Conservation (phyloP, 257 asterid genomes). For the Solanum rostratum region DNA sequence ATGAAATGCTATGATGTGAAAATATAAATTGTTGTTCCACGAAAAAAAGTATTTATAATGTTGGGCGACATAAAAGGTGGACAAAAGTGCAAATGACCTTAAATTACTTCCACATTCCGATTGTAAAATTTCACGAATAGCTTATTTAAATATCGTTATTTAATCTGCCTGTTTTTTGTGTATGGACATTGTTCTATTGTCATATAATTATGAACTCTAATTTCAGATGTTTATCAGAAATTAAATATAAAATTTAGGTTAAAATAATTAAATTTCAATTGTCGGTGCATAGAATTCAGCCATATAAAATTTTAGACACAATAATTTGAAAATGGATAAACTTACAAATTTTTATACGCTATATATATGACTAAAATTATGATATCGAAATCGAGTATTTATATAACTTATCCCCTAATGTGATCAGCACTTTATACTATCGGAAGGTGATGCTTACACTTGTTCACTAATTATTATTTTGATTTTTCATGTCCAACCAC, state of each 20-base stretch:
- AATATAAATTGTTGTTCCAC: neutral
- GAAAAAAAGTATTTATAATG: too few relatives aligned
- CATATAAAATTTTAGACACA: neutral
- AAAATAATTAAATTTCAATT: neutral
- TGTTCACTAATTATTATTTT: too few relatives aligned
- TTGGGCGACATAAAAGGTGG: neutral
- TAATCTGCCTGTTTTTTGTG: too few relatives aligned
- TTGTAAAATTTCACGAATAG: neutral
- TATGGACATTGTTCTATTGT: neutral
- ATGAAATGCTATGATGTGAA: too few relatives aligned
- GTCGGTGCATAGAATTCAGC: neutral
- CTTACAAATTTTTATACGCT: neutral
- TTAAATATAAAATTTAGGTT: neutral
- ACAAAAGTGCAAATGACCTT: neutral
- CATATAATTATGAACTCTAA: neutral
- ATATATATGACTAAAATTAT: too few relatives aligned
- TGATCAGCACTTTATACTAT: too few relatives aligned
- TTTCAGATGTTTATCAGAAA: neutral
- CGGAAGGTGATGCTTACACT: too few relatives aligned
- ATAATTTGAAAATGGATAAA: neutral
- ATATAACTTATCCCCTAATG: too few relatives aligned
- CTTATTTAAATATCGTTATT: neutral
- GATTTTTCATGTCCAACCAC: too few relatives aligned
- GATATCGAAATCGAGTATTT: too few relatives aligned
- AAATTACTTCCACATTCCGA: neutral